Base-by-base conservation (phyloP, 2,329 filamentous ascomycete genomes). In the Hymenoscyphus infarciens region DNA sequence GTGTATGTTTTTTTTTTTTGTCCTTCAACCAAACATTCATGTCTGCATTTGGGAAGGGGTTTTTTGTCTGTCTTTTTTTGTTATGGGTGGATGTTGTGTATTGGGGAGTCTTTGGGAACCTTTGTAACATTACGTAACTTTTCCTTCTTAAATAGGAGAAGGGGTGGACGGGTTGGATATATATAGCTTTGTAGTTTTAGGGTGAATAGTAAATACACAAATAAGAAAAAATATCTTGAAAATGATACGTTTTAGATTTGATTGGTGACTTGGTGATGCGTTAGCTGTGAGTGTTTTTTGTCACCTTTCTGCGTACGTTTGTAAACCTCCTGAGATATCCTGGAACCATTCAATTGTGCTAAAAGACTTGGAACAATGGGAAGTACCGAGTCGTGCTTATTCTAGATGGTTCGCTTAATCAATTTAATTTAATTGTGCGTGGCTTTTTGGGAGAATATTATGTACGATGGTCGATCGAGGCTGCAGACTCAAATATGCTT, bases 41-140 rank as follows among this genome's bases (percentile, higher is more conserved):
- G 38, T 25, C 56, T 58, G 56, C 56, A 58, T 58, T 35, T 58
- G 38, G 56, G 56, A 58, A 25, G 38, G 56, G 29, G n/a, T 13
- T 27, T 55, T 57, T 56, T 22, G 6, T 16, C 19, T 11, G 5
- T 35, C 19, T 25, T 54, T 54, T 27, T 31, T 16, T 31, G 4
- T n/a, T n/a, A n/a, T n/a, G n/a, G 22, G 53, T 55, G 8, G 13
- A 8, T 19, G 22, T 38, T 38, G 10, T 57, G 33, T 27, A 39
- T 31, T 19, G 35, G 3, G 56, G 56, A 58, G 52, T 45, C 8
- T 45, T 42, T 35, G 38, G 56, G 25, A n/a, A 15, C 7, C 3
- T 35, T 13, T 57, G 42, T 49, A 49, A 49, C 42, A 49, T 49
- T 25, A 49, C n/a, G 39, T 22, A 25, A 25, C 19, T 22, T 10